phyloP scores from a whole-genome alignment of 2,329 filamentous ascomycete genomes.

The Fusarium continuum region DNA sequence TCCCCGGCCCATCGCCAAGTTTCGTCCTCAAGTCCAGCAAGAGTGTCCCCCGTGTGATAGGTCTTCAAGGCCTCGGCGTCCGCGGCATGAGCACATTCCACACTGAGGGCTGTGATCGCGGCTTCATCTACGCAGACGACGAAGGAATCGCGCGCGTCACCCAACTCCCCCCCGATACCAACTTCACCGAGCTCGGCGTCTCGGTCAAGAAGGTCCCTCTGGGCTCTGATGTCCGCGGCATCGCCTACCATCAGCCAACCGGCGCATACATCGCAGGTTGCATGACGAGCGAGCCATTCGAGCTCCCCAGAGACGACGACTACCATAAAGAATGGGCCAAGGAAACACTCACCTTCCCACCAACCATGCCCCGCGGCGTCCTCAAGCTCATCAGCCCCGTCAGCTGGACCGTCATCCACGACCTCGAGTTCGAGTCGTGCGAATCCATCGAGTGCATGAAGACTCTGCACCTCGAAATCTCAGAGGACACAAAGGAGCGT shows the following conservation, averaged over 20 bases:
- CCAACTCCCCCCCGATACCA: conserved; percentile 72
- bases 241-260: conserved; percentile 80
- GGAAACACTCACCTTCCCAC: conserved; percentile 72
- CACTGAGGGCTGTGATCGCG: conserved; percentile 78
- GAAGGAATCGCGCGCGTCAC: conserved; percentile 78
- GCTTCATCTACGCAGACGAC: conserved; percentile 83
- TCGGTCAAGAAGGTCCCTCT: conserved; percentile 76
- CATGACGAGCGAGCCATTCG: conserved; percentile 74
- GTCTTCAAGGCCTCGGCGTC: conserved; percentile 73
- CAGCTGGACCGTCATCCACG: conserved; percentile 82
- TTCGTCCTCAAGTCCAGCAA: conserved; percentile 86
- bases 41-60: conserved; percentile 78
- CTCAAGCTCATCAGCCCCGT: conserved; percentile 82
- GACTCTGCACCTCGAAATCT: conserved; percentile 85
- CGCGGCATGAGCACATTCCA: conserved; percentile 80
- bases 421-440: conserved; percentile 73
- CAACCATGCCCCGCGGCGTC: conserved; percentile 74
- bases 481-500: conserved; percentile 88
- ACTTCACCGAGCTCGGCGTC: conserved; percentile 79
- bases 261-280: conserved; percentile 82
- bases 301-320: conserved; percentile 86
- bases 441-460: conserved; percentile 86
- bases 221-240: conserved; percentile 72
- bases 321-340: conserved; percentile 82
- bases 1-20: conserved; percentile 80